These are phyloP conservation scores for Chlorella ohadii DNA, from an alignment of 139 green algal genomes.

Conservation along the genomic window DNA sequence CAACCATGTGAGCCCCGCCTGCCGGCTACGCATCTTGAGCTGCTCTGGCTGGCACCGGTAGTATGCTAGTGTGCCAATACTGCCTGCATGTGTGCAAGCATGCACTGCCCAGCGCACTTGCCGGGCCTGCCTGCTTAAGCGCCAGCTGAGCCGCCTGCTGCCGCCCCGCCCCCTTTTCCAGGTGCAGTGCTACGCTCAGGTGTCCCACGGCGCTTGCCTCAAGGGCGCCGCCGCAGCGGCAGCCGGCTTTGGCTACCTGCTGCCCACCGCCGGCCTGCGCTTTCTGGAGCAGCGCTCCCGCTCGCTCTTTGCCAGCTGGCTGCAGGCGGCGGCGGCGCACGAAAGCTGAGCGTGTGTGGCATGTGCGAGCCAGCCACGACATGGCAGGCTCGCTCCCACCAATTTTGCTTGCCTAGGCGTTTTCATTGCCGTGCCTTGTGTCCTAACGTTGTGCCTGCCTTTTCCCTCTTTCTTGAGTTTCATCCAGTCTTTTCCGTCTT, in stretches of 20 bases:
- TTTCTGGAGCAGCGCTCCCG: constrained; percentile 3
- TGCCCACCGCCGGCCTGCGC: constrained; percentile 8
- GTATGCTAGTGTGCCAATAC: no score
- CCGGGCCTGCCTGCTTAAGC: neutral
- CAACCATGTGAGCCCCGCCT: no score
- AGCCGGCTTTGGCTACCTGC: neutral
- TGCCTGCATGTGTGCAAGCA: neutral
- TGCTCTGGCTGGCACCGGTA: no score
- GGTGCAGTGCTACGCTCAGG: constrained; percentile 1
- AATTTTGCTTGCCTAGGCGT: neutral
- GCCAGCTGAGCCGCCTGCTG: no score
- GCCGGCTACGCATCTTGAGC: no score
- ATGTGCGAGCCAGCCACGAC: no score
- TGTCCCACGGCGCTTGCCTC: neutral
- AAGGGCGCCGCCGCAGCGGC: neutral
- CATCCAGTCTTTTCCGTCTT: no score
- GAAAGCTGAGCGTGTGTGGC: neutral
- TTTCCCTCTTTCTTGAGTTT: neutral
- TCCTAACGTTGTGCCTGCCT: neutral
- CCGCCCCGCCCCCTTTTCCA: no score
- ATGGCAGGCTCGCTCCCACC: no score
- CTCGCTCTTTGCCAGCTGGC: neutral
- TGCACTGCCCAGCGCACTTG: neutral
- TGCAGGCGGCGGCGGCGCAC: neutral
- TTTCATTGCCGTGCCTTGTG: neutral